Base-by-base conservation (phyloP, 2,329 filamentous ascomycete genomes). In the Diaporthe longicolla region DNA sequence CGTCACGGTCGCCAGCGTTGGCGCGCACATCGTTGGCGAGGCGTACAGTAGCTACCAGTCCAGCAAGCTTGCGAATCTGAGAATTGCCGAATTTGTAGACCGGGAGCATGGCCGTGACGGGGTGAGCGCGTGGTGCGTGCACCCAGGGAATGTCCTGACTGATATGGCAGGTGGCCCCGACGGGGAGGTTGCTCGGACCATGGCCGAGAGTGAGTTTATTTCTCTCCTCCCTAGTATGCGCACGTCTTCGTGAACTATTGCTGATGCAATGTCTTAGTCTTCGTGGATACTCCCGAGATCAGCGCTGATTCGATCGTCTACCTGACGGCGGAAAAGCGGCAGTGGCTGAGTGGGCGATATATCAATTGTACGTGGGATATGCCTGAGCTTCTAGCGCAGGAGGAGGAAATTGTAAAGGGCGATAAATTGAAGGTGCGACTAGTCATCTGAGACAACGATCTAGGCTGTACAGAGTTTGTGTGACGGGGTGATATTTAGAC, bases 1-100 rank as follows among this genome's bases (percentile, higher is more conserved):
- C 50, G 77, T 88, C 43, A 85, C 85, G 59, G 79, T 87, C 29
- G 79, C 78, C 52, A 85, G 84, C 68, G 81, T 86, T 15, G 86
- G 82, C 0, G 83, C 81, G 13, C 82, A 82, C 70, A 21, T 80
- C 24, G 70, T 79, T 6, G 70, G 26, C 0, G 78, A 79, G 0
- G 79, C 79, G 9, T 50, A 79, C 26, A 84, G 83, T 75, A 80
- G 80, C 0, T 90, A 89, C 76, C 81, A 83, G 72, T 81, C 79
- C 2, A 81, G 80, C 6, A 89, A 89, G 77, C 77, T 88, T 4
- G 87, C 85, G 1, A 78, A 86, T 17, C 66, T 86, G 37, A 80
- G 86, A 13, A 81, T 89, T 61, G 84, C 82, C 1, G 86, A 89
- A 78, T 85, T 84, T 75, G 74, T 87, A 11, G 77, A 79, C 24